These are phyloP conservation scores for Galerina marginata DNA, from an alignment of 768 basidiomycete genomes.

Conservation along the genomic window DNA sequence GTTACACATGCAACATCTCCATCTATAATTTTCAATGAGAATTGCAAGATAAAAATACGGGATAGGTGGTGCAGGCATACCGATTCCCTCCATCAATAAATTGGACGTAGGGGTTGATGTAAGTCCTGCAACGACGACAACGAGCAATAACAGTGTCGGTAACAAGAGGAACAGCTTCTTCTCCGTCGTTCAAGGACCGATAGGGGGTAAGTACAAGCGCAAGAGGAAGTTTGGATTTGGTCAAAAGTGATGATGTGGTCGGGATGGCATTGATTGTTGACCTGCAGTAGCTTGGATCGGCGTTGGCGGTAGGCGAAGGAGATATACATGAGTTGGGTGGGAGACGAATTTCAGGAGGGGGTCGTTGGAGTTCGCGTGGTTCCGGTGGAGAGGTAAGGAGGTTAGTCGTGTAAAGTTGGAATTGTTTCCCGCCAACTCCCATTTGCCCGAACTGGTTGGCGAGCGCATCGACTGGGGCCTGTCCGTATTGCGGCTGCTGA, in stretches of 20 bases:
- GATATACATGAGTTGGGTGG: slow-evolving; percentile 86
- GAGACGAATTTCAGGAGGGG: slow-evolving; percentile 89
- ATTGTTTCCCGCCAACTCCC: slow-evolving; percentile 79
- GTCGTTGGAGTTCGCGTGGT: slow-evolving; percentile 78
- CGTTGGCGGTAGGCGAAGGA: slow-evolving; percentile 78
- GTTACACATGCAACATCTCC: slow-evolving; percentile 99
- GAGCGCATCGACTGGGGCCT: slow-evolving; percentile 65
- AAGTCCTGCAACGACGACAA: slow-evolving; percentile 93
- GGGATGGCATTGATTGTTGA: slow-evolving; percentile 93
- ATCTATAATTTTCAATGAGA: slow-evolving; percentile 46
- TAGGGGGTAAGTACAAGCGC: slow-evolving; percentile 91
- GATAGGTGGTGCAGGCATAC: slow-evolving; percentile 36
- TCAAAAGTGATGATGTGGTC: slow-evolving; percentile 83
- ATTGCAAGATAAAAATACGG: not conserved
- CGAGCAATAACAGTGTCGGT: slow-evolving; percentile 95
- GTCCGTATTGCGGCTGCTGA: slow-evolving; percentile 47
- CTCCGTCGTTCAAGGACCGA: slow-evolving; percentile 82
- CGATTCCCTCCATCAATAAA: slow-evolving; percentile 98
- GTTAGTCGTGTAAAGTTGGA: slow-evolving; percentile 86
- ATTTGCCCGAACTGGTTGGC: slow-evolving; percentile 89
- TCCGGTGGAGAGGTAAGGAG: slow-evolving; percentile 93
- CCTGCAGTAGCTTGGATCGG: slow-evolving; percentile 91
- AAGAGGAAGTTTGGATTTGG: slow-evolving; percentile 90
- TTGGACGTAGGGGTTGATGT: slow-evolving; percentile 97
- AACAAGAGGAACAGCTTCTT: slow-evolving; percentile 86